Evolutionary conservation across 2,329 filamentous ascomycete genomes (phyloP), one percentile per base, ranked within the genome.

Genomic region (Talaromyces sp.): DNA sequence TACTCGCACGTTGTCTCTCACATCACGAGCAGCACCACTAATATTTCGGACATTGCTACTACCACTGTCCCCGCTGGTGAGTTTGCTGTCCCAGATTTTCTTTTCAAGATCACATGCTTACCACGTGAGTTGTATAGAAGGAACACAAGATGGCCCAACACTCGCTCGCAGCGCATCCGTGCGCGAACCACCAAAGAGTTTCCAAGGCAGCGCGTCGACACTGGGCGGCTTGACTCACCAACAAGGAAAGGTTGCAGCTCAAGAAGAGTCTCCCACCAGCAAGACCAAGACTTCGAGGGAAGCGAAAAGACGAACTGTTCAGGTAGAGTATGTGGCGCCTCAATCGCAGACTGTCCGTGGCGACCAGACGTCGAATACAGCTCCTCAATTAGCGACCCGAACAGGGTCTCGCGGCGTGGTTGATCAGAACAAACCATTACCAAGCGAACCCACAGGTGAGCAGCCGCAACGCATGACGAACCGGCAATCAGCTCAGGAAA

Each of bases 1-100:
- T 99, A 95, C 73, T 90, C 93, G n/a, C 91, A 96, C 73, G 89
- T 98, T 56, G 93, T 99, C 56, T 91, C 93, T 71, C 93, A 97
- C 75, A 97, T 99, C 72, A 98, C 95, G 23, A 98, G 95, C 77
- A 93, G 89, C 72, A 96, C 92, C 4, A 97, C 93, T 8, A 91
- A 90, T 59, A 87, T 91, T 11, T 87, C 85, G 57, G 93, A 98
- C 69, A 93, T 96, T 69, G 88, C 92, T 68, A 91, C 92, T 69
- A 88, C 90, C 1, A 90, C 91, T 1, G 84, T 91, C 9, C 81
- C 86, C 23, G 75, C 80, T 67, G 82, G 84, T 86, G 80, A 73
- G 80, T 65, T 42, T 14, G 28, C 3, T 12, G 6, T 48, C 50
- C 39, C 25, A 8, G 21, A 58, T 33, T 42, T 31, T n/a, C n/a